Evolutionary conservation across 2,329 filamentous ascomycete genomes (phyloP), one percentile per base, ranked within the genome.

Genomic region (Pyricularia sp.): DNA sequence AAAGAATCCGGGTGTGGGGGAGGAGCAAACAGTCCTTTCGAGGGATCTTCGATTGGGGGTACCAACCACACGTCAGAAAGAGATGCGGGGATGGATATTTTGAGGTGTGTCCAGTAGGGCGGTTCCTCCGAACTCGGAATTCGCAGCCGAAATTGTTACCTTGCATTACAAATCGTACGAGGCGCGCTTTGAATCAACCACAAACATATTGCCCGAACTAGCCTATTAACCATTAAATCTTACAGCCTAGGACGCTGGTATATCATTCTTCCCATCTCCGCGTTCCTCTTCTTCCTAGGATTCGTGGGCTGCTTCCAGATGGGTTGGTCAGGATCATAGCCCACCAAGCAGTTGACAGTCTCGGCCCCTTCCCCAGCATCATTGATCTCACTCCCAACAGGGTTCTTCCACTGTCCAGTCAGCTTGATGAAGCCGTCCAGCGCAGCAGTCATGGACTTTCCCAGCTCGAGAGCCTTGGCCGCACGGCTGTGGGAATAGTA

Each of bases 261-360:
- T 1, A 28, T 30, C 59, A 63, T 63, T 20, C 17, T 30, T 1
- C 25, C 58, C 58, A 11, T 63, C 14, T 20, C 28, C 6, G 59
- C 59, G 5, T 36, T 23, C 25, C 65, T 31, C 3, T 33, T 20
- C 36, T 25, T 30, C 14, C 36, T 30, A 20, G 42, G 65, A 26
- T 66, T 28, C 12, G 33, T n/a, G 14, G 65, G 64, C 33, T 66
- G 64, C 64, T 66, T 66, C 64, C 64, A 66, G 31, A 31, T 31
- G 0, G 64, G 64, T 23, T 66, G 64, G 64, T 66, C 64, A 3
- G 64, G 64, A 50, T 50, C 64, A 20, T 33, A 66, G 11, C 64
- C 64, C 23, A 66, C 64, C 64, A 66, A 20, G 31, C 64, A 66
- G 64, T 66, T 66, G 10, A 66, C 64, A 3, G 64, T 66, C 64